These are phyloP conservation scores for Termitomyces eurrhizus DNA, from an alignment of 768 basidiomycete genomes.

Conservation along the genomic window DNA sequence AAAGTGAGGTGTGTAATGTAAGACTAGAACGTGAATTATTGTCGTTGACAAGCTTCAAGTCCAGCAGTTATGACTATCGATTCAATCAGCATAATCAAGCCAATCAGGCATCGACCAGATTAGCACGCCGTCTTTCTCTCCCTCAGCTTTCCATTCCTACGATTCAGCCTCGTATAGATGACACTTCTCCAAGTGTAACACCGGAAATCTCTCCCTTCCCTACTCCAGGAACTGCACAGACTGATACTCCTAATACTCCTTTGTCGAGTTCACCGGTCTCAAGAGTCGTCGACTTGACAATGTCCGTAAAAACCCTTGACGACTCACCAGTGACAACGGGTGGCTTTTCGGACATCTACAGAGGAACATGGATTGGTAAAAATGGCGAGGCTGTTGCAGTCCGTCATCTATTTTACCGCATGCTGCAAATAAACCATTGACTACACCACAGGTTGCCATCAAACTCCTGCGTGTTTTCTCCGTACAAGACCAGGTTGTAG, in stretches of 20 bases:
- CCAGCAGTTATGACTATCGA: neutral
- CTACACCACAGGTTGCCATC: constrained; percentile 37
- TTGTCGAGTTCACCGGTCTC: constrained; percentile 26
- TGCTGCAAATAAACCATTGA: neutral
- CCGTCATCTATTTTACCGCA: neutral
- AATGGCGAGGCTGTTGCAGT: constrained; percentile 12
- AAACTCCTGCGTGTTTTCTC: constrained; percentile 39
- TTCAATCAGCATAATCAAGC: neutral
- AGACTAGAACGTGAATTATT: neutral
- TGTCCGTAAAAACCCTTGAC: constrained; percentile 20
- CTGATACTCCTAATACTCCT: constrained; percentile 24
- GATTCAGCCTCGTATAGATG: neutral
- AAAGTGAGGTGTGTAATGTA: neutral
- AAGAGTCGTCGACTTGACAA: constrained; percentile 31
- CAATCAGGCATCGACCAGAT: neutral
- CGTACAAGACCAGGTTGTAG: constrained; percentile 27
- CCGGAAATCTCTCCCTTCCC: neutral
- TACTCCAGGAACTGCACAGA: neutral
- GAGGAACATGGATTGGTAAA: constrained; percentile 30
- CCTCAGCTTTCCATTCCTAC: neutral
- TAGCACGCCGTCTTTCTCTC: neutral
- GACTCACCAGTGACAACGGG: constrained; percentile 38
- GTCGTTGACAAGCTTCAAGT: neutral
- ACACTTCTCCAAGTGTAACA: neutral
- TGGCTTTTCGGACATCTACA: constrained; percentile 46